These are phyloP conservation scores for Rhodamnia argentea DNA, from an alignment of 345 rosid species.

Conservation along the genomic window DNA sequence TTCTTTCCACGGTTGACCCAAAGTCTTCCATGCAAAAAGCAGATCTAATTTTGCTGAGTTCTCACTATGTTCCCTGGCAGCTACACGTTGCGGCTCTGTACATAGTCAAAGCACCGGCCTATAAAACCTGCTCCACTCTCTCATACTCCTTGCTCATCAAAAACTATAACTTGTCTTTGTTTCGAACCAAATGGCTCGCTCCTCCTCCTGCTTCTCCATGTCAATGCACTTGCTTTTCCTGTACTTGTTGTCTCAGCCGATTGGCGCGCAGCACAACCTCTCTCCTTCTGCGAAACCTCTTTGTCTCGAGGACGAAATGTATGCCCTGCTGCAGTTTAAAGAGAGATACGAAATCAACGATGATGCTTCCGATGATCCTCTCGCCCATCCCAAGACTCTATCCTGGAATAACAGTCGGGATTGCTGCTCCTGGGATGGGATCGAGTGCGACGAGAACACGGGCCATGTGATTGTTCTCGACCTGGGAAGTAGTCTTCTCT, in stretches of 20 bases:
- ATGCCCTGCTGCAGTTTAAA: not conserved
- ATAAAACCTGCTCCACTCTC: not conserved
- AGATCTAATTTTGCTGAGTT: too few relatives aligned
- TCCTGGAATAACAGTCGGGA: not conserved
- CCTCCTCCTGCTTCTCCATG: not conserved
- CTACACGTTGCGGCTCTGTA: not conserved
- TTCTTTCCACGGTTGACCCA: not conserved
- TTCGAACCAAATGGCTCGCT: not conserved
- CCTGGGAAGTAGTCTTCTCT: not conserved
- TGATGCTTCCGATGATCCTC: not conserved
- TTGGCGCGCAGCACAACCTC: not conserved
- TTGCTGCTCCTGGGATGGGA: too few relatives aligned
- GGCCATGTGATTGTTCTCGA: constrained; percentile 1
- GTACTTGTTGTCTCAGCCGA: not conserved
- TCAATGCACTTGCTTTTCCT: not conserved
- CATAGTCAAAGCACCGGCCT: not conserved
- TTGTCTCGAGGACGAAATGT: not conserved
- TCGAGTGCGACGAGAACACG: not conserved
- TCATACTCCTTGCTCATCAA: not conserved
- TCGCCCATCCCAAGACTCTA: not conserved
- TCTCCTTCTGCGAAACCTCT: not conserved
- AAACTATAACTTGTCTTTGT: too few relatives aligned
- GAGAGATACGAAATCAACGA: not conserved
- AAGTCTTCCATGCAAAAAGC: not conserved
- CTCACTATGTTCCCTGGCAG: not conserved